A percentile compares a stretch with the other conserved stretches of the same genome.
phyloP scores from a whole-genome alignment of 2,329 filamentous ascomycete species.

The Aspergillus flavus region DNA sequence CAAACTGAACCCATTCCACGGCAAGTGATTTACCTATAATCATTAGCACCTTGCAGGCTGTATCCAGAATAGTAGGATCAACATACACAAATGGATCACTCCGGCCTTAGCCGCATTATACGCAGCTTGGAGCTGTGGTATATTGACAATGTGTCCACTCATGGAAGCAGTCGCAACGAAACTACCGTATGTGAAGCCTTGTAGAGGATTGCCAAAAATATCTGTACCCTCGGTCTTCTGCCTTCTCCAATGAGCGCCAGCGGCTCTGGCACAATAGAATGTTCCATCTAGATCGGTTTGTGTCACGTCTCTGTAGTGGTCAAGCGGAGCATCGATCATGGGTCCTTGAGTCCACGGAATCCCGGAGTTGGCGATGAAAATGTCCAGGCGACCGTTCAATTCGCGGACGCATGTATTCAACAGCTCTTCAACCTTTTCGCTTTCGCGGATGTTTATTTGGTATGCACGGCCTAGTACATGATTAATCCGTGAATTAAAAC shows the following conservation, averaged over 20 bases:
- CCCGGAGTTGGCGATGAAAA: neutral
- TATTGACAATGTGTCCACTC: conserved; percentile 70
- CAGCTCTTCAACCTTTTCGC: neutral
- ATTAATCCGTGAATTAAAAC: no score
- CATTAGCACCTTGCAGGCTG: neutral
- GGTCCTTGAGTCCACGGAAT: neutral
- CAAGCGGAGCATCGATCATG: neutral
- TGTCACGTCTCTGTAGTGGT: neutral
- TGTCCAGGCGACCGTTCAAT: neutral
- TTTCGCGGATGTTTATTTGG: neutral
- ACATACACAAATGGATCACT: conserved; percentile 49
- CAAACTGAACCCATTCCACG: conserved; percentile 56
- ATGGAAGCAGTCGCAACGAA: conserved; percentile 63
- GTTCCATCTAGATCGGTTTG: conserved; percentile 50
- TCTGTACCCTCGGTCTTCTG: conserved; percentile 23
- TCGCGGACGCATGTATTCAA: neutral
- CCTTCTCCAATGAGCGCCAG: conserved; percentile 43
- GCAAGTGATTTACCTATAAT: conserved; percentile 51
- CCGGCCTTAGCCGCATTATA: conserved; percentile 59
- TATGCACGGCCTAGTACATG: neutral
- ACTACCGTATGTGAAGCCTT: conserved; percentile 46
- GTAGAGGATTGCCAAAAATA: conserved; percentile 60
- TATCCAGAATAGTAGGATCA: neutral
- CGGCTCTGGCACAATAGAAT: conserved; percentile 71
- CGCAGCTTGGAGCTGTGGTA: conserved; percentile 45